These are phyloP conservation scores for Colletotrichum musae DNA, from an alignment of 2,329 filamentous ascomycete species.

Conservation along the genomic window DNA sequence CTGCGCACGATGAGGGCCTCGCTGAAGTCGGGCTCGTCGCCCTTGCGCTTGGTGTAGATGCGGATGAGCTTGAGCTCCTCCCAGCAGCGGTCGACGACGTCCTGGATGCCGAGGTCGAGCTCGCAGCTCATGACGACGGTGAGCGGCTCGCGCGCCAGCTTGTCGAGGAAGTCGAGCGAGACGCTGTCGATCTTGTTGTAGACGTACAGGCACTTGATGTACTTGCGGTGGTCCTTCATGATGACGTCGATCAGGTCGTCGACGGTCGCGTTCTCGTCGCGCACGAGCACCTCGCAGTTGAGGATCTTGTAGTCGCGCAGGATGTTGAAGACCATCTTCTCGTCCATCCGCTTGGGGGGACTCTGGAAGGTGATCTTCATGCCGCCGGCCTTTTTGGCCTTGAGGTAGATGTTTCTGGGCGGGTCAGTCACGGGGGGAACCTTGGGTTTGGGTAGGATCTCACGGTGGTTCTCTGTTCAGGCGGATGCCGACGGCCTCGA, in stretches of 20 bases:
- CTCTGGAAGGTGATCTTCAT: conserved; percentile 98
- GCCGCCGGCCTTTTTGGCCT: conserved; percentile 93
- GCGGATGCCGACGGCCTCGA: conserved; percentile 95
- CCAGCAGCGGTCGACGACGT: conserved; percentile 97
- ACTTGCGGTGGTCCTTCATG: conserved; percentile 99
- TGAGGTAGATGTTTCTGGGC: conserved; percentile 98
- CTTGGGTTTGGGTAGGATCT: too few relatives aligned
- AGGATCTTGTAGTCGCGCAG: conserved; percentile 98
- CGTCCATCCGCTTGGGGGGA: conserved; percentile 91
- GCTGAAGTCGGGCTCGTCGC: conserved; percentile 86
- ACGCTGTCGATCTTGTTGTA: conserved; percentile 99
- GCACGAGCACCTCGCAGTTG: conserved; percentile 95
- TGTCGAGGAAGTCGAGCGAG: conserved; percentile 92
- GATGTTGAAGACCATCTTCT: conserved; percentile 99
- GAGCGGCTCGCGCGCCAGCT: conserved; percentile 90
- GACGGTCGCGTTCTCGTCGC: conserved; percentile 95
- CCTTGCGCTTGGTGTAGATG: conserved; percentile 97
- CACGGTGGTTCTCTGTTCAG: conserved; percentile 93
- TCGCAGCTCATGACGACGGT: conserved; percentile 99
- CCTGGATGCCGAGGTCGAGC: conserved; percentile 90
- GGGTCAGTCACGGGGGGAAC: too few relatives aligned
- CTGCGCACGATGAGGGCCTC: conserved; percentile 94
- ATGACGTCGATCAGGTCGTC: conserved; percentile 99
- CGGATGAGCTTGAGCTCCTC: conserved; percentile 90
- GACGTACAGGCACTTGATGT: conserved; percentile 94